These are phyloP conservation scores for Alternaria sp. DNA, from an alignment of 2,329 filamentous ascomycete genomes.

Conservation along the genomic window DNA sequence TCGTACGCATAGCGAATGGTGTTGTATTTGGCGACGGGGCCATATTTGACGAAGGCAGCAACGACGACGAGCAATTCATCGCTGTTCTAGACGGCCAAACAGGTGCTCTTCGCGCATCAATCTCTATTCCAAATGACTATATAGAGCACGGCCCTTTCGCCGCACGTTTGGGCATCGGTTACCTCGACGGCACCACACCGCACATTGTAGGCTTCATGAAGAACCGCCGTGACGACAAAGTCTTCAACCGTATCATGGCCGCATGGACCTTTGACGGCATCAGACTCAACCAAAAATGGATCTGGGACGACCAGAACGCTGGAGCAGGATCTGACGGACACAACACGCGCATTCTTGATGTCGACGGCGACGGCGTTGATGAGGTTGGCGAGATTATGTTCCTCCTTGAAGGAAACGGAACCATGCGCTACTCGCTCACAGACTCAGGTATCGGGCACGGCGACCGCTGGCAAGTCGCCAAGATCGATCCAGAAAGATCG, in stretches of 20 bases:
- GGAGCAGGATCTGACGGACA: conserved; percentile 17
- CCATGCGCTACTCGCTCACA: conserved; percentile 13
- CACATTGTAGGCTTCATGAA: conserved; percentile 23
- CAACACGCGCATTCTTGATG: conserved; percentile 18
- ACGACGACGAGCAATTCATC: too few relatives aligned
- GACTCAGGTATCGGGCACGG: conserved; percentile 15
- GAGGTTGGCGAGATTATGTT: conserved; percentile 24
- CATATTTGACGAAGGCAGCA: too few relatives aligned
- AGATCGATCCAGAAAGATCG: conserved; percentile 15
- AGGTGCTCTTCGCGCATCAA: neutral
- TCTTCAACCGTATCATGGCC: conserved; percentile 17
- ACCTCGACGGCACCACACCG: conserved; percentile 13
- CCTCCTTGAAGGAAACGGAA: conserved; percentile 18
- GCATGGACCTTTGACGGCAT: conserved; percentile 17
- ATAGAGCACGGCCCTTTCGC: neutral
- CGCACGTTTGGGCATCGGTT: neutral
- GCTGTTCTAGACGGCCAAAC: too few relatives aligned
- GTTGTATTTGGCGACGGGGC: too few relatives aligned
- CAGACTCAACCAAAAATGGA: conserved; percentile 8
- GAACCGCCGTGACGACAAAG: conserved; percentile 14
- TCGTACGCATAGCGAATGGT: too few relatives aligned
- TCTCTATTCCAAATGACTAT: neutral
- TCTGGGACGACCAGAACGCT: conserved; percentile 11
- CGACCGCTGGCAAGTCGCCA: conserved; percentile 24
- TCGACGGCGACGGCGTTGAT: conserved; percentile 19